Percentiles rank a stretch among this genome's conserved stretches.
Evolutionary conservation across 2,329 filamentous ascomycete species (phyloP).

Genomic region (Chlorencoelia australis): DNA sequence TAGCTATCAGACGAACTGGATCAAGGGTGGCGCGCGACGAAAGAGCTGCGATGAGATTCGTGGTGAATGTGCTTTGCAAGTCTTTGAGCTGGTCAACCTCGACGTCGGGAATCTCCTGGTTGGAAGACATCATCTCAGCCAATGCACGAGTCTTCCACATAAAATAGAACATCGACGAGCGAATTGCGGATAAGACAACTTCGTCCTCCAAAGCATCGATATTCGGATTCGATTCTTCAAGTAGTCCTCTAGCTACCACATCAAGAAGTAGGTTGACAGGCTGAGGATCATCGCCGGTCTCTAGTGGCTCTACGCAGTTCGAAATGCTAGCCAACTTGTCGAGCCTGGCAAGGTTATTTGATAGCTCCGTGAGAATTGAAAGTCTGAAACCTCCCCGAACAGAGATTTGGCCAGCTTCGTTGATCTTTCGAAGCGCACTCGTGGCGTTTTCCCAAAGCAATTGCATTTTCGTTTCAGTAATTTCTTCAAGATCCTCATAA

Average conservation of each 20-base stretch:
- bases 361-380: constrained; percentile 57
- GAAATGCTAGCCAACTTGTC: constrained; percentile 71
- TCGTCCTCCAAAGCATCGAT: constrained; percentile 71
- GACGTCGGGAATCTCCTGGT: constrained; percentile 45
- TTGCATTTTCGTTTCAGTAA: constrained; percentile 70
- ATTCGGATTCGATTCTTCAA: constrained; percentile 54
- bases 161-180: constrained; percentile 76
- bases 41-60: constrained; percentile 56
- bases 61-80: constrained; percentile 46
- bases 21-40: constrained; percentile 63
- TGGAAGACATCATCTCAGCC: constrained; percentile 40
- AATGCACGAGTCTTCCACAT: constrained; percentile 77
- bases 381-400: constrained; percentile 58
- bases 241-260: constrained; percentile 64
- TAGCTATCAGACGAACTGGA: constrained; percentile 64
- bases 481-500: constrained; percentile 80
- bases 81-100: constrained; percentile 51
- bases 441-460: constrained; percentile 79
- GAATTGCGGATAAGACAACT: constrained; percentile 65
- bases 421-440: constrained; percentile 51
- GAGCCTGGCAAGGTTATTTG: constrained; percentile 67
- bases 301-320: constrained; percentile 66
- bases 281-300: constrained; percentile 42
- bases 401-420: constrained; percentile 63
- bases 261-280: constrained; percentile 62